These are phyloP conservation scores for Ustilago trichophora DNA, from an alignment of 1,284 basidiomycete species.

Conservation along the genomic window DNA sequence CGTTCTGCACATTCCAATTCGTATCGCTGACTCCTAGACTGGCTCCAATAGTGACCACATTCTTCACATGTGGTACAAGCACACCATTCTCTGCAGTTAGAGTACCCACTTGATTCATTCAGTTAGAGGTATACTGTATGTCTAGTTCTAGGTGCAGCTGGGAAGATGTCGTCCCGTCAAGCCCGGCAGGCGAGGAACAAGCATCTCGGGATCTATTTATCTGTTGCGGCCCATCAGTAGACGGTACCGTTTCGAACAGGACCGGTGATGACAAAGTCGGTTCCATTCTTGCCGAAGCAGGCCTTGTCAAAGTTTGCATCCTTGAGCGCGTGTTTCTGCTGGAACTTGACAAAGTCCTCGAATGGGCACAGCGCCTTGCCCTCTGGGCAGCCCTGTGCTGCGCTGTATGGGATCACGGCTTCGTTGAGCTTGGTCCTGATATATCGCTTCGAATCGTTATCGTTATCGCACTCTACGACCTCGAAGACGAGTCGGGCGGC, in stretches of 20 bases:
- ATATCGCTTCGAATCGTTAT: constrained; percentile 10
- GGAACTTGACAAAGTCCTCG: constrained; percentile 74
- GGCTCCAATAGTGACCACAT: too few species aligned
- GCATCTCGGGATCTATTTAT: neutral
- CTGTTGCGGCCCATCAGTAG: constrained; percentile 4
- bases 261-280: constrained; percentile 51
- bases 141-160: too few species aligned
- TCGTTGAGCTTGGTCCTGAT: neutral
- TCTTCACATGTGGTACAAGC: too few species aligned
- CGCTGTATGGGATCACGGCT: constrained; percentile 70
- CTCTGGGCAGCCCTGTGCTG: constrained; percentile 74
- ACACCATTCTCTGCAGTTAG: too few species aligned
- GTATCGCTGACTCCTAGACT: too few species aligned
- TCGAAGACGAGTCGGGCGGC: constrained; percentile 11
- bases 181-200: neutral
- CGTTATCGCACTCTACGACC: constrained; percentile 8
- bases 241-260: constrained; percentile 51
- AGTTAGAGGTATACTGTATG: too few species aligned
- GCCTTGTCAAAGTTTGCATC: constrained; percentile 57
- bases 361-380: constrained; percentile 83
- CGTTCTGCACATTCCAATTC: too few species aligned
- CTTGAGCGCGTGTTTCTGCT: constrained; percentile 41
- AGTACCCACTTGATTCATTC: too few species aligned
- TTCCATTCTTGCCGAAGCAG: constrained; percentile 57
- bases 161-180: too few species aligned